Evolutionary conservation across 202 grass and related monocot genomes (phyloP), one percentile per base, ranked within the genome.

Genomic region (Zoysia matrella): DNA sequence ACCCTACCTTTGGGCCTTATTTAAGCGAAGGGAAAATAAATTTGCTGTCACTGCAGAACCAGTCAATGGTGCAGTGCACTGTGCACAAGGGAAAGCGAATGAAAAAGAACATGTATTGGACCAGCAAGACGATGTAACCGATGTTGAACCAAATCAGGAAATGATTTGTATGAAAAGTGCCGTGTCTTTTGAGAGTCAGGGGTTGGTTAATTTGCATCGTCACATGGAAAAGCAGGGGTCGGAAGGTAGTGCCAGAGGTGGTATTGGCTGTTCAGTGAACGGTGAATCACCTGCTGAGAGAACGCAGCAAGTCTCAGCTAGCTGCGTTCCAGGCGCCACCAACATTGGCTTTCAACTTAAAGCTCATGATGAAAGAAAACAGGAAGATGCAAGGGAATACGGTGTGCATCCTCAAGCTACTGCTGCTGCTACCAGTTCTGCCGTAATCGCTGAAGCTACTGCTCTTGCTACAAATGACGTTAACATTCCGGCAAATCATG

Each of bases 1-100:
- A 74, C 72, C 69, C 62, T 97, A 89, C 82, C 62, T 94, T 3
- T 97, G 94, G 94, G 94, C 77, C 2, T 61, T 57, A 8, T 97
- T 92, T 51, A 92, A 77, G 52, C 47, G 65, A 47, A 89, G 62
- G 54, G 52, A 71, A 46, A 44, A 71, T 36, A 39, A 11, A 69
- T 6, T 16, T 80, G 52, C 2, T 60, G 18, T 12, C 6, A 3
- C 2, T 80, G 54, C n/a, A 71, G 65, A 16, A 41, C 44, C 0
- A 47, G 14, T 18, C 7, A 16, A 68, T 68, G 44, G 6, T 18
- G 4, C 44, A 16, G 3, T 0, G 2, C 7, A 6, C 15, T 47
- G 66, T 68, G 66, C 15, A 47, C 44, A 70, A 46, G 53, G 60
- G 46, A 44, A 40, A 41, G 66, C 48, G 1, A 71, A 11, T 43